phyloP scores from a whole-genome alignment of 2,329 filamentous ascomycete species.

The Ophiostoma sp. region DNA sequence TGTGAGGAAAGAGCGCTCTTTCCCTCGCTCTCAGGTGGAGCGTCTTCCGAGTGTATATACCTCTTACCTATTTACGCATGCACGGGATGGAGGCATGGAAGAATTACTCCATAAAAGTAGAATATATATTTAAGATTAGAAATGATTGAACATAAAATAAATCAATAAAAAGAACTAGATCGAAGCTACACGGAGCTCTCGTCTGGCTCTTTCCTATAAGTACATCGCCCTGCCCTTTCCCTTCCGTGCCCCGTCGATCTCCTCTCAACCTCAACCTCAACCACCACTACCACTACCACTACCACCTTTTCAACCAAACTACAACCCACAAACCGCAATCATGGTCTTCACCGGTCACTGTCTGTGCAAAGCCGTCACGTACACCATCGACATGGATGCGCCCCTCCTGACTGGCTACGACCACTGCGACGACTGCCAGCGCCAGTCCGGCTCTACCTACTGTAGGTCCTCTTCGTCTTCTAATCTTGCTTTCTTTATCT shows the following conservation, averaged over 20 bases:
- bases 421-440: conserved; percentile 69
- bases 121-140: not conserved
- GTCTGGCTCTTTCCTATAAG: not conserved
- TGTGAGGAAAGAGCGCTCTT: not conserved
- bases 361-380: conserved; percentile 67
- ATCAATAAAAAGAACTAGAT: not conserved
- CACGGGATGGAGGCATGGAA: not conserved
- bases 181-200: conserved; percentile 5
- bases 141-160: not conserved
- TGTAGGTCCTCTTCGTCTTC: conserved; percentile 41
- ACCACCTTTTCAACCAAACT: not conserved
- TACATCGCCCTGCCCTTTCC: conserved; percentile 1
- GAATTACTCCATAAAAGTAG: not conserved
- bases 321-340: conserved; percentile 16
- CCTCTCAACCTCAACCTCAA: not conserved
- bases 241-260: not conserved
- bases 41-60: not conserved
- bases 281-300: not conserved
- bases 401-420: conserved; percentile 58
- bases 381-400: conserved; percentile 51
- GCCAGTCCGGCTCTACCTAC: conserved; percentile 64
- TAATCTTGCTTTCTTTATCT: not conserved
- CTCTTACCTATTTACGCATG: not conserved
- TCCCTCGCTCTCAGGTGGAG: not conserved
- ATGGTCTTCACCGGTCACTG: conserved; percentile 51